phyloP scores from a whole-genome alignment of 2,329 filamentous ascomycete species.

The Cercospora beticola region DNA sequence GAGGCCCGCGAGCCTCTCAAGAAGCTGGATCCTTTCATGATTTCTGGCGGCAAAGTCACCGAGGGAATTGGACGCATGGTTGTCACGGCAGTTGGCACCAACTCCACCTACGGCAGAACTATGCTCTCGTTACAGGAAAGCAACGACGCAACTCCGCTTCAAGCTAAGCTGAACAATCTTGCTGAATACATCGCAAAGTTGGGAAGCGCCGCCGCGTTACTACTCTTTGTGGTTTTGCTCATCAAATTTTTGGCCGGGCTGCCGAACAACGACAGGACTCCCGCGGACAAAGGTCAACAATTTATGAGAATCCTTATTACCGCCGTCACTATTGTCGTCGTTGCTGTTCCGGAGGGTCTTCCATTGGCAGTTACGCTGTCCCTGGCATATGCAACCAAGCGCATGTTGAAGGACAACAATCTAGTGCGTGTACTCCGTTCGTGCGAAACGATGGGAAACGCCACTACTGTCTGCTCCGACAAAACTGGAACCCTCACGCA shows the following conservation, averaged over 20 bases:
- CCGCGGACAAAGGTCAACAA: constrained; percentile 73
- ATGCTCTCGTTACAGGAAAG: constrained; percentile 77
- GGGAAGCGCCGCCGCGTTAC: constrained; percentile 71
- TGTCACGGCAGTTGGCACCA: constrained; percentile 70
- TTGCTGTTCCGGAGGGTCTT: constrained; percentile 67
- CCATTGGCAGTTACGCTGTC: constrained; percentile 68
- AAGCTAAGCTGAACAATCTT: constrained; percentile 73
- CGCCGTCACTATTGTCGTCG: constrained; percentile 65
- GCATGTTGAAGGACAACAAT: constrained; percentile 69
- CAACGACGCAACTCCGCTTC: constrained; percentile 73
- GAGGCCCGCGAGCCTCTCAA: constrained; percentile 60
- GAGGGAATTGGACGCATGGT: constrained; percentile 75
- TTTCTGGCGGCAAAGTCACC: constrained; percentile 77
- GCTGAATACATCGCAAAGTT: constrained; percentile 80
- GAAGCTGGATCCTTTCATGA: constrained; percentile 80
- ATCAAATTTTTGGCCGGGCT: constrained; percentile 79
- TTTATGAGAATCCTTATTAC: constrained; percentile 65
- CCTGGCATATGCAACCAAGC: constrained; percentile 65
- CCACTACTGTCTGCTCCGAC: constrained; percentile 75
- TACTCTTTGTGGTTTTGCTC: constrained; percentile 81
- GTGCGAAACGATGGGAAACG: constrained; percentile 71
- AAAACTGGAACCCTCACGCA: constrained; percentile 75
- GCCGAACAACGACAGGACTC: constrained; percentile 51
- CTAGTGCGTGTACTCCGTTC: constrained; percentile 66
- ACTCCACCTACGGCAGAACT: constrained; percentile 74